Conservation (phyloP, 2,329 filamentous ascomycete species). For the Lasiodiplodia sp. region DNA sequence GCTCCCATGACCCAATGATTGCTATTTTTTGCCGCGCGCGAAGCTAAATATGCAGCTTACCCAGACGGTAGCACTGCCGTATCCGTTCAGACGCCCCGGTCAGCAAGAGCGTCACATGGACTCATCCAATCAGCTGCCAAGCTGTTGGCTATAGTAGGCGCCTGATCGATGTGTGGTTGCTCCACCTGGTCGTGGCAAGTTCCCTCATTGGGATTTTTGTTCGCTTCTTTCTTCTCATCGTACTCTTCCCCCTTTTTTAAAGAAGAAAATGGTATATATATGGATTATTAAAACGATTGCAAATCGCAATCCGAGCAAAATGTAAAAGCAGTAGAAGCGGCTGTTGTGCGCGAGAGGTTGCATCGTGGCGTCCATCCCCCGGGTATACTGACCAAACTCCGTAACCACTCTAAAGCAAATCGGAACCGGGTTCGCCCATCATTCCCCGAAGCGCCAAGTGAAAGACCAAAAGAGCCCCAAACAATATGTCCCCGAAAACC, state of each 20-base stretch:
- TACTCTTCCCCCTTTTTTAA: neutral
- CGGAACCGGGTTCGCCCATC: neutral
- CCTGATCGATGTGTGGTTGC: neutral
- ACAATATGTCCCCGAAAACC: neutral
- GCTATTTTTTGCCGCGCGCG: neutral
- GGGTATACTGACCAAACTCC: slow-evolving; percentile 24
- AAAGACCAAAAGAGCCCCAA: neutral
- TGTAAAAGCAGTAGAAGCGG: neutral
- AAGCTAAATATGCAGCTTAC: neutral
- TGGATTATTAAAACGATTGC: slow-evolving; percentile 3
- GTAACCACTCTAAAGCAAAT: slow-evolving; percentile 7
- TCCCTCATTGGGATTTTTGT: neutral
- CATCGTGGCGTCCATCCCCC: neutral
- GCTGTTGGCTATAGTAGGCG: neutral
- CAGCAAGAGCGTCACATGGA: slow-evolving; percentile 2
- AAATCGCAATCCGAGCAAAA: neutral
- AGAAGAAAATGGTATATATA: neutral
- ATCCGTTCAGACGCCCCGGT: neutral
- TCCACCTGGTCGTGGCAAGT: neutral
- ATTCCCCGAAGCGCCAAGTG: neutral
- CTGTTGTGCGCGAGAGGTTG: neutral
- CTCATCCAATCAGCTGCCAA: neutral
- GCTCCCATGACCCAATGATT: slow-evolving; percentile 14
- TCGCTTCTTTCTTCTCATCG: neutral
- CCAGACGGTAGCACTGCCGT: neutral